Evolutionary conservation across 2,329 filamentous ascomycete genomes (phyloP).

Genomic region (Pseudocercospora pini-densiflorae): DNA sequence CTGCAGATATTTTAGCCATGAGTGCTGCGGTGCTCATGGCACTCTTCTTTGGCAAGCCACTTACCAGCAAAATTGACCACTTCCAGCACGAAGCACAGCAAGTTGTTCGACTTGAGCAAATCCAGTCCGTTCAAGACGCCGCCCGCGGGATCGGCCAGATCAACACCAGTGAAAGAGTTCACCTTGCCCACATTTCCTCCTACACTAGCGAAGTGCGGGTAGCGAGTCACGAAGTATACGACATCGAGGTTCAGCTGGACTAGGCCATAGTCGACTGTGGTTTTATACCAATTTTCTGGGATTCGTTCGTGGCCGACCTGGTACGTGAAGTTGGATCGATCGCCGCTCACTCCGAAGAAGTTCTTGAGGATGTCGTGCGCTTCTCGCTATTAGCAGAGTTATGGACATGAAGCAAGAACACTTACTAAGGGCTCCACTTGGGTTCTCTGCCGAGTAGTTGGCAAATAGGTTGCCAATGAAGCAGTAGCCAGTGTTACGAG

Average conservation of each 20-base stretch:
- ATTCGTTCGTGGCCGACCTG: constrained; percentile 29
- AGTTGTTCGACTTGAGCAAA: constrained; percentile 23
- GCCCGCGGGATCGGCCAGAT: constrained; percentile 41
- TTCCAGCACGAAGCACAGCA: constrained; percentile 27
- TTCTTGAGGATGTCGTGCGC: constrained; percentile 31
- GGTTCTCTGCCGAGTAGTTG: constrained; percentile 38
- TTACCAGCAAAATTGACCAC: constrained; percentile 40
- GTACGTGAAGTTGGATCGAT: constrained; percentile 27
- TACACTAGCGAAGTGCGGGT: constrained; percentile 26
- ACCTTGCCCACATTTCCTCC: constrained; percentile 33
- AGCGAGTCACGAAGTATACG: constrained; percentile 26
- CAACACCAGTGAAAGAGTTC: constrained; percentile 32
- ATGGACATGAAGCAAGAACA: not conserved
- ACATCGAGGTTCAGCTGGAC: constrained; percentile 28
- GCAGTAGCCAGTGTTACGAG: constrained; percentile 33
- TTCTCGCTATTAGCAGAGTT: not conserved
- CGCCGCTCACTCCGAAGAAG: constrained; percentile 31
- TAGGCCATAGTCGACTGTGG: constrained; percentile 24
- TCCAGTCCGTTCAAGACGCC: constrained; percentile 47
- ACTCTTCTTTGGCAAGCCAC: not conserved
- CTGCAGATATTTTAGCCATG: constrained; percentile 6
- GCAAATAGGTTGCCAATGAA: constrained; percentile 35
- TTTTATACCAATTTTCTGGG: constrained; percentile 31
- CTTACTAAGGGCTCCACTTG: constrained; percentile 39
- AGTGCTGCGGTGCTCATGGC: too few species aligned